Conservation (phyloP, 2,329 filamentous ascomycete genomes). For the Aspergillus sojae region DNA sequence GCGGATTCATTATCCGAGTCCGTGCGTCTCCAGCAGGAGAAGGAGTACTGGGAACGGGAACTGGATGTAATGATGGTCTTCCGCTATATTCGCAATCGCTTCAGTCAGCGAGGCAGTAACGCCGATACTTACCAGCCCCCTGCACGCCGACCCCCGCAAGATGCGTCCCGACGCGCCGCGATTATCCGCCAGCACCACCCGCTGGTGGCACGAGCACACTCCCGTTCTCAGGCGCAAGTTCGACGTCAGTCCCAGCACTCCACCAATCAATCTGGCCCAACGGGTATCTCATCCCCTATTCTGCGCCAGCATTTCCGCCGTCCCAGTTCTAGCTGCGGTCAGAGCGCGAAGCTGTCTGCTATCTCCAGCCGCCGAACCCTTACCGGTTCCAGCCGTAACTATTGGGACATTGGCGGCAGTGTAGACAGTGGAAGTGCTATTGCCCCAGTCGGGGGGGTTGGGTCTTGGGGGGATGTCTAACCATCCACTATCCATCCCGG, state of each 20-base stretch:
- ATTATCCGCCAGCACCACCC: conserved; percentile 89
- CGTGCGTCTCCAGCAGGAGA: conserved; percentile 54
- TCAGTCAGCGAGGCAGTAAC: conserved; percentile 55
- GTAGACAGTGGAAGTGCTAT: conserved; percentile 75
- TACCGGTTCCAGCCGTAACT: conserved; percentile 73
- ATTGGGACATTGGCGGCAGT: conserved; percentile 87
- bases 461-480: conserved; percentile 71
- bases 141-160: conserved; percentile 55
- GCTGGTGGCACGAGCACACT: conserved; percentile 65
- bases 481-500: not conserved
- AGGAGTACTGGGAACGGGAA: conserved; percentile 90
- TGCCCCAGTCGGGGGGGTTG: conserved; percentile 70
- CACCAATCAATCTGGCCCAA: conserved; percentile 25
- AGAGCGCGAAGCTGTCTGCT: conserved; percentile 77
- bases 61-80: conserved; percentile 92
- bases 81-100: conserved; percentile 77
- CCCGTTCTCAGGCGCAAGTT: conserved; percentile 51
- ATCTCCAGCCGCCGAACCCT: conserved; percentile 63
- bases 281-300: conserved; percentile 36
- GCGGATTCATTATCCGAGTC: conserved; percentile 38
- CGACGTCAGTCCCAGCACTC: conserved; percentile 54
- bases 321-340: conserved; percentile 72
- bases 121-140: conserved; percentile 35
- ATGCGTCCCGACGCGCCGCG: conserved; percentile 74
- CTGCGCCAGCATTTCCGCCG: conserved; percentile 50